Evolutionary conservation across 176 grass and related monocot genomes (phyloP), one percentile per base, ranked within the genome.

Genomic region (Aechmea fasciata): DNA sequence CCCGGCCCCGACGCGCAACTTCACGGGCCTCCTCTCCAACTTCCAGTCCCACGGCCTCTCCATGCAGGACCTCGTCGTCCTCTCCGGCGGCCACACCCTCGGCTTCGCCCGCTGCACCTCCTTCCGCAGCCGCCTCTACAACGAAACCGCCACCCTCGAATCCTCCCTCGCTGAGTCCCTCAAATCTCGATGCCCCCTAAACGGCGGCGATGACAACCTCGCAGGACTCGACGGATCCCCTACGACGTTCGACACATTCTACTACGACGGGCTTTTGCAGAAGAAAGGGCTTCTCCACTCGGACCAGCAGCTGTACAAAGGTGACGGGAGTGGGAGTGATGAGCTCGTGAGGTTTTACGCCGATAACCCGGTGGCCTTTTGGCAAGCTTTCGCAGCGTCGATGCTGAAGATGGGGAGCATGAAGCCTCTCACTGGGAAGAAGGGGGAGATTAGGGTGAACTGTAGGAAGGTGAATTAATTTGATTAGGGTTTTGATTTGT

Each of bases 401-500:
- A 84, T 84, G 81, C 50, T 78, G 73, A 96, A 78, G 48, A 84
- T 84, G 81, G 81, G 75, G 5, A 70, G 22, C 20, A 22, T 61
- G 55, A 61, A 22, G 55, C 17, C 55, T 61, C 55, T 61, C 13
- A 61, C 55, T n/a, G 55, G 55, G 55, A 61, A n/a, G 15, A 14
- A 61, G 13, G 55, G 55, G 15, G 55, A 61, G 55, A 61, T 61
- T 19, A 15, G 55, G 17, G n/a, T 61, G 55, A 61, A 61, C 55
- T 61, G 55, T 10, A 61, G 55, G 55, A 61, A 9, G 17, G 55
- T 22, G 55, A 61, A 61, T 18, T 61, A 61, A 15, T 17, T 17
- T 19, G 51, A 57, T 57, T 17, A 57, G n/a, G 52, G 15, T 15
- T 61, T 22, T 61, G 3, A 61, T 20, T 61, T 83, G 33, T 55